Evolutionary conservation across 164 flowering plant genomes (phyloP), one percentile per base, ranked within the genome.

Genomic region (Piper longum): DNA sequence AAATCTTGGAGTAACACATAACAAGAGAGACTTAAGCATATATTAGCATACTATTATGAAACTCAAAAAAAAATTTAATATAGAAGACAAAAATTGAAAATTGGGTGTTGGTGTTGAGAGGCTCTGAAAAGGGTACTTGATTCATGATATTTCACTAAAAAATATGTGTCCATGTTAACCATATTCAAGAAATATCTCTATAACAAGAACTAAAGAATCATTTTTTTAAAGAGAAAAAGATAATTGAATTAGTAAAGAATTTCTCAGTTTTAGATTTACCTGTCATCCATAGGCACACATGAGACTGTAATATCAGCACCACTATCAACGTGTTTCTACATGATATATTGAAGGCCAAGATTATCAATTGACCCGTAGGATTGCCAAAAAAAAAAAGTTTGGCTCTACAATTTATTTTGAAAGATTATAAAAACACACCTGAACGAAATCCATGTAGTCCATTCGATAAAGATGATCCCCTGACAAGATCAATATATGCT

Each of bases 401-500:
- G 52, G 52, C 7, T 48, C 52, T 48, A 48, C 12, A 9, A 8
- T 13, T 14, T 6, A 48, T 14, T 9, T 8, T 48, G 52, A 48
- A 48, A 14, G 52, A 48, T 12, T 9, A 48, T 9, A 48, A 44
- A 44, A 5, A 62, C 17, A 14, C 72, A 85, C 98, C 92, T 91
- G 92, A 72, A 92, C 84, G 71, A 92, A 89, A 62, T 92, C 91
- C 93, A 83, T 87, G 64, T 92, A 92, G 70, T 92, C 79, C 96
- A 89, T 89, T 44, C 98, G 76, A 71, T 89, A 92, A 48, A 92
- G 93, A 81, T 92, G 98, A 76, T 92, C 98, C 4, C 98, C 98
- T n/a, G 98, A 86, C 75, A 92, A 71, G 58, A 92, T 83, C 72
- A 92, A 41, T 52, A 89, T 85, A 74, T 92, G 76, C 76, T 92